Evolutionary conservation across 2,329 filamentous ascomycete genomes (phyloP), one percentile per base, ranked within the genome.

Genomic region (Tolypocladium pustulatum): DNA sequence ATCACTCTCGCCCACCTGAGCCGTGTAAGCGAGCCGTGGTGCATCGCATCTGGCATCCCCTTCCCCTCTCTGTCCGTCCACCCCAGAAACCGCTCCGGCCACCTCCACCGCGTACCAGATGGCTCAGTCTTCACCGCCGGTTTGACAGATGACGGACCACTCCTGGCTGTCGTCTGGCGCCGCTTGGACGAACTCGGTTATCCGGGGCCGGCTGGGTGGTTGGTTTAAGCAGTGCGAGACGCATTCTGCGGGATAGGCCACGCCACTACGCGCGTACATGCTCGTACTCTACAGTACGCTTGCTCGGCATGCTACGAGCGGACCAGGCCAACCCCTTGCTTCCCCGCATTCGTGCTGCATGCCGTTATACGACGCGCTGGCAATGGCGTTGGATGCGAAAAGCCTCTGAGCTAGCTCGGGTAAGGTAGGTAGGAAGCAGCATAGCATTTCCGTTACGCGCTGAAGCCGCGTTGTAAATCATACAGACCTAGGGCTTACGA

Each of bases 381-480:
- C n/a, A n/a, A 51, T 51, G 25, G 17, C 3, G 7, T 20, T 20
- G 46, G 15, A 20, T 32, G 46, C 15, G 25, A 8, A 3, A 20
- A 20, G n/a, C n/a, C n/a, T n/a, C n/a, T n/a, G 27, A 20, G 46
- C 6, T 30, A n/a, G 20, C n/a, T n/a, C 32, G 22, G n/a, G 46
- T 4, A 41, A 8, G 2, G n/a, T n/a, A n/a, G 20, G 20, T 20
- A 22, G 20, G 20, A n/a, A 12, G 27, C 15, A 20, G 13, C 15
- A 17, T 27, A 6, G 49, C 52, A 51, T 52, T 52, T 52, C 34
- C 20, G 8, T 12, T 55, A 55, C 53, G 57, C 57, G 57, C 57
- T 38, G 27, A 58, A 58, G 57, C 57, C 57, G 57, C 57, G 38
- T 36, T 20, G 53, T 53, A 57, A 52, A 46, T 12, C 15, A 22